Base-by-base conservation (phyloP, 164 flowering plant species). In the Liquidambar formosana region DNA sequence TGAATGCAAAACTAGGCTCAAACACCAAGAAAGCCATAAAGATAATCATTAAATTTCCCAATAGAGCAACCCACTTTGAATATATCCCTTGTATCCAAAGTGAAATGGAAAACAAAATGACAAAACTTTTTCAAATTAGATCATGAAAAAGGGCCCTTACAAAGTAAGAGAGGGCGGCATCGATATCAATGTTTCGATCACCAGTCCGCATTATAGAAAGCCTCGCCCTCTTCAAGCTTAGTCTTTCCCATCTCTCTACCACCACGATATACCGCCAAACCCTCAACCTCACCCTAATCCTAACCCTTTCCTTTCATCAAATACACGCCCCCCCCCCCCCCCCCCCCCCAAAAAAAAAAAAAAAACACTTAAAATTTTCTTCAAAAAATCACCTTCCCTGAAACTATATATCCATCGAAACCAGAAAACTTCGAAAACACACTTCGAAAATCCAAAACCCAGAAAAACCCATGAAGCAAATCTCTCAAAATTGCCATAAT, bases 101-200 rank as follows among this genome's bases (percentile, higher is more conserved):
- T n/a, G n/a, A n/a, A n/a, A n/a, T n/a, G n/a, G n/a, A n/a, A n/a
- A n/a, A n/a, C n/a, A n/a, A n/a, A n/a, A n/a, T n/a, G n/a, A n/a
- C n/a, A n/a, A n/a, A n/a, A n/a, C n/a, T n/a, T n/a, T n/a, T n/a
- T n/a, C n/a, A n/a, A n/a, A n/a, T n/a, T n/a, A n/a, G n/a, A n/a
- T 13, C 18, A 56, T 2, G 6, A 33, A 9, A 33, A 56, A 8
- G 27, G 38, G 53, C 18, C 22, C 70, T 57, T 67, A 67, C 70
- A 57, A 67, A 57, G 52, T 67, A 46, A 33, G 63, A 47, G 25
- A 67, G 51, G 45, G 43, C 54, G 19, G 57, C 70, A 67, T 67
- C 70, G 22, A 49, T 27, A 19, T 46, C 70, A 25, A 67, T 56
- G 18, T 57, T 28, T 25, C 44, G 52, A 44, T 44, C 41, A 18